These are phyloP conservation scores for Vitrella brassicaformis DNA, from an alignment of 73 alveolate species.

Conservation along the genomic window DNA sequence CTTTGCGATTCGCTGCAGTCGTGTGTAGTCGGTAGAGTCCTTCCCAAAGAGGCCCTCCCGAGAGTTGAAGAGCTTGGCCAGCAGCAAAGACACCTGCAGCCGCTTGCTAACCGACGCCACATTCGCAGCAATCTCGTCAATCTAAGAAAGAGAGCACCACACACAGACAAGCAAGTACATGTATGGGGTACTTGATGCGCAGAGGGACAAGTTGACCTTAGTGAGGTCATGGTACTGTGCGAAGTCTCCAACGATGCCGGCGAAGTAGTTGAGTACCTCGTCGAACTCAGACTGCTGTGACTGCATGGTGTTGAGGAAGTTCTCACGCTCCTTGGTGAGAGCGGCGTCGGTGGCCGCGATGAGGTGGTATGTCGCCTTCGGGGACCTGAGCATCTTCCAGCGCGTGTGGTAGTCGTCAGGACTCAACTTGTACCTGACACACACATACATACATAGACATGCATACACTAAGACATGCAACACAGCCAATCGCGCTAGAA, in stretches of 20 bases:
- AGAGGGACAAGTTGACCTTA: too few relatives aligned
- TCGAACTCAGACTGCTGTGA: conserved; percentile 53
- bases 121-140: conserved; percentile 44
- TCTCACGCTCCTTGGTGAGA: conserved; percentile 38
- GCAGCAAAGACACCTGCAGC: conserved; percentile 45
- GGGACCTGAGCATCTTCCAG: conserved; percentile 53
- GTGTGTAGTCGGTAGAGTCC: conserved; percentile 76
- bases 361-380: conserved; percentile 49
- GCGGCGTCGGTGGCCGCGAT: conserved; percentile 25
- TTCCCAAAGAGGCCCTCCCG: conserved; percentile 72
- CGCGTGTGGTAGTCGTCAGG: conserved; percentile 49
- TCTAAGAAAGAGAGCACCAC: conserved; percentile 30
- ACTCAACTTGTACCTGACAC: conserved; percentile 36
- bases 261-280: conserved; percentile 47
- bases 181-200: background rate
- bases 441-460: too few relatives aligned
- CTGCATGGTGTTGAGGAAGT: conserved; percentile 35
- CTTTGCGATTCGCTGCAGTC: conserved; percentile 51
- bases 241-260: conserved; percentile 44
- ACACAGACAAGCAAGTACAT: too few relatives aligned
- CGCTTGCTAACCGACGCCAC: conserved; percentile 44
- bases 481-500: too few relatives aligned
- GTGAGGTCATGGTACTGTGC: conserved; percentile 46
- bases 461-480: too few relatives aligned
- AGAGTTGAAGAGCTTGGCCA: conserved; percentile 75